phyloP scores from a whole-genome alignment of 176 grass and related monocot species.

The Oryza australiensis region DNA sequence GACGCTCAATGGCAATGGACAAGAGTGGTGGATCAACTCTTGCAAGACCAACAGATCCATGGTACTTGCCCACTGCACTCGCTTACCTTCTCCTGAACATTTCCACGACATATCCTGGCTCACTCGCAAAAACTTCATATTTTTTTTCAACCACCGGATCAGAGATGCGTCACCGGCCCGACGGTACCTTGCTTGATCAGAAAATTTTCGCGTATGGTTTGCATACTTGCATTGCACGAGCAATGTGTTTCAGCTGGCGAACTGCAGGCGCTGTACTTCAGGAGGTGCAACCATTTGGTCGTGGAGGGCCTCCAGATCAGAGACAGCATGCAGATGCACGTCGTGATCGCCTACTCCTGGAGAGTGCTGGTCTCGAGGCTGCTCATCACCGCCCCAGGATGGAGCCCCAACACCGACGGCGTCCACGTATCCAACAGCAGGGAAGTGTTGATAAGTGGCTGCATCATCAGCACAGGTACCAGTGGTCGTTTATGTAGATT shows the following conservation, averaged over 20 bases:
- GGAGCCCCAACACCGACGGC: conserved; percentile 85
- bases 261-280: conserved; percentile 64
- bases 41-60: conserved; percentile 59
- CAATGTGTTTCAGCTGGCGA: conserved; percentile 28
- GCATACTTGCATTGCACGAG: background rate
- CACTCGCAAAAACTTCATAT: background rate
- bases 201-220: background rate
- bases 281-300: conserved; percentile 49
- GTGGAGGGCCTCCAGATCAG: conserved; percentile 52
- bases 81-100: background rate
- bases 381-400: conserved; percentile 56
- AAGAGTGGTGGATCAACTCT: conserved; percentile 74
- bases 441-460: conserved; percentile 47
- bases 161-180: conserved; percentile 63
- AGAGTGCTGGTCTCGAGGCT: conserved; percentile 52
- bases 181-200: conserved; percentile 49
- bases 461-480: conserved; percentile 71
- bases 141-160: background rate
- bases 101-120: background rate
- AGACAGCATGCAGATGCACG: conserved; percentile 76
- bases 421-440: conserved; percentile 63
- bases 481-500: background rate
- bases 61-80: conserved; percentile 28
- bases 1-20: conserved; percentile 63
- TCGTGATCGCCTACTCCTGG: conserved; percentile 45